Base-by-base conservation (phyloP, 2,329 filamentous ascomycete species). In the Alternaria conjuncta region DNA sequence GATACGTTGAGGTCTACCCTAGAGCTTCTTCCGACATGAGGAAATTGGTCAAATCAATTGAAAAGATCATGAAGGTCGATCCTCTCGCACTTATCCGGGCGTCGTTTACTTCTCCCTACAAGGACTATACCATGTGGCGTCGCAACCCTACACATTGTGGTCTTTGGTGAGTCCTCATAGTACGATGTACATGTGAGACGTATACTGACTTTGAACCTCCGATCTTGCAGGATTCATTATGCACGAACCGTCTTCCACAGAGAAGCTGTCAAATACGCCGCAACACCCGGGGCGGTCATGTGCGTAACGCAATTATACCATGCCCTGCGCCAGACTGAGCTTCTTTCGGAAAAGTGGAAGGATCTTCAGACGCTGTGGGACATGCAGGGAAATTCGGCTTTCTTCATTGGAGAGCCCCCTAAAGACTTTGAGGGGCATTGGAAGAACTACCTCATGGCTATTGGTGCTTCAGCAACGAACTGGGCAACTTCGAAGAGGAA, bases 291-390 rank as follows among this genome's bases (percentile, higher is more conserved):
- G 18, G 49, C 26, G n/a, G 20, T 51, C 28, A 32, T 51, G 18
- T 51, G 26, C 25, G 26, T 18, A 32, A 30, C 49, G 15, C 45
- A 49, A 25, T 25, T 49, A n/a, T 49, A 49, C 45, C 23, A 49
- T 49, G 23, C 45, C 23, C n/a, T 51, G 49, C 28, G 49, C 25
- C 18, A 32, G 20, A 21, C 26, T 18, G 10, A 51, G 26, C 26
- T 51, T 21, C 49, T 32, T 32, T 18, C 26, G 9, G 28, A 51
- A 51, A 20, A 51, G 28, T 51, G 49, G 49, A 51, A 51, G 11
- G 49, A 51, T 21, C 49, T 51, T 21, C 26, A 51, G 49, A 51
- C 49, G 49, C 49, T 51, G 13, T 32, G 49, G 49, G 28, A 51
- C 20, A 51, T 51, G 49, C 26, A 51, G 9, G 49, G 49, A 21